Percentiles rank a stretch among this genome's conserved stretches.
Conservation (phyloP, 257 asterid genomes). For the Eucommia ulmoides region DNA sequence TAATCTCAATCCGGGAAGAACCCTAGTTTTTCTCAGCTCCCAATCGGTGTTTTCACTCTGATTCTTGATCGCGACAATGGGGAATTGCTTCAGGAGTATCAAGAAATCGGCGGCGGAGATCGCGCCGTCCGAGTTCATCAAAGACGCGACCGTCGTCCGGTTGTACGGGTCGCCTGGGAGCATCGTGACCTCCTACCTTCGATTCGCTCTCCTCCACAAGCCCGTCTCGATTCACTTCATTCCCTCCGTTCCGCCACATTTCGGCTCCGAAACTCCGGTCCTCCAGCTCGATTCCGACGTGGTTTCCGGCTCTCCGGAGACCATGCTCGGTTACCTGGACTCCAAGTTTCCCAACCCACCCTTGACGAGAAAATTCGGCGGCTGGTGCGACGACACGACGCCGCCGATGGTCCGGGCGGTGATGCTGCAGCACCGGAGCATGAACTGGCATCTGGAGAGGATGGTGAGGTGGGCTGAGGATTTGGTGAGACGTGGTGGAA, state of each 20-base stretch:
- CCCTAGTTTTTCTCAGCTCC: not conserved
- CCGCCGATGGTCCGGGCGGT: conserved; percentile 86
- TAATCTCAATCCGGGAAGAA: not conserved
- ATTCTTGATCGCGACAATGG: conserved; percentile 32
- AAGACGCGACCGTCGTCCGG: conserved; percentile 25
- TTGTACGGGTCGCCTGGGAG: conserved; percentile 63
- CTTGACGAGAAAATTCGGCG: conserved; percentile 35
- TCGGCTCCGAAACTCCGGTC: conserved; percentile 35
- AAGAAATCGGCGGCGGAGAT: conserved; percentile 67
- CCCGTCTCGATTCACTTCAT: conserved; percentile 55
- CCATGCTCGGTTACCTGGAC: conserved; percentile 53
- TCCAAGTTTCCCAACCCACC: conserved; percentile 81
- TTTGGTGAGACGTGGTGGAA: conserved; percentile 78
- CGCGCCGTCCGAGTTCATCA: conserved; percentile 54
- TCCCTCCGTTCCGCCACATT: conserved; percentile 32
- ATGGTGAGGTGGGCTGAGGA: conserved; percentile 93
- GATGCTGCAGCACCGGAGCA: conserved; percentile 79
- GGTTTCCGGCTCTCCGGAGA: conserved; percentile 73
- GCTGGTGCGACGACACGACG: conserved; percentile 75
- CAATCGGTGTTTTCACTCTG: not conserved
- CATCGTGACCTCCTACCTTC: conserved; percentile 59
- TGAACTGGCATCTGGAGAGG: conserved; percentile 84
- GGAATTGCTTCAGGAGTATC: conserved; percentile 45
- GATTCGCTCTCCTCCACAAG: conserved; percentile 73
- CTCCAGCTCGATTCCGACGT: conserved; percentile 52